Percentiles rank a stretch among this genome's conserved stretches.
Conservation (phyloP, 495 filamentous ascomycete genomes). For the Aspergillus hancockii region DNA sequence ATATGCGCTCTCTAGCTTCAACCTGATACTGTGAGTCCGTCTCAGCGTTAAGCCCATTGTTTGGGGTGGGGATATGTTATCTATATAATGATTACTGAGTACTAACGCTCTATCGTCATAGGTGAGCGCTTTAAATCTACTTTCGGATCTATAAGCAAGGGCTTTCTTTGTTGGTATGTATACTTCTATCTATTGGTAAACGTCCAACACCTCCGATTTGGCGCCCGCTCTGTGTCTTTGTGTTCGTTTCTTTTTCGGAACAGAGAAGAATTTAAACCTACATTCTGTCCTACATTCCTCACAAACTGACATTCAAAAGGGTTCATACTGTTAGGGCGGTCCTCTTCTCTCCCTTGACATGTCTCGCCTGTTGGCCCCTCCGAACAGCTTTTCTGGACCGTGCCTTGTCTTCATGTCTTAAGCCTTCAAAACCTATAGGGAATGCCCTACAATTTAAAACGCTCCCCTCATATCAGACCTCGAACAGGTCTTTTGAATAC, state of each 20-base stretch:
- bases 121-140: neutral
- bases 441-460: conserved; percentile 21
- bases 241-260: neutral
- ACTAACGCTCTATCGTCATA: neutral
- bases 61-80: neutral
- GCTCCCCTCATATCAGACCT: conserved; percentile 14
- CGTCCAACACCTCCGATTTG: neutral
- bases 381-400: conserved; percentile 6
- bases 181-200: neutral
- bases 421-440: conserved; percentile 13
- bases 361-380: conserved; percentile 18
- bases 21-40: neutral
- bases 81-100: neutral
- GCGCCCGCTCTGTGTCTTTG: neutral
- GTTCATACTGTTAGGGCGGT: neutral
- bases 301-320: neutral
- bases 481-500: conserved; percentile 13
- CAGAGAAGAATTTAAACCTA: neutral
- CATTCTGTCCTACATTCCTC: conserved; percentile 28
- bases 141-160: neutral
- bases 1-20: neutral
- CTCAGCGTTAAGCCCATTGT: neutral
- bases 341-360: conserved; percentile 22
- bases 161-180: neutral
- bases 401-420: conserved; percentile 21